A percentile compares a stretch with the other conserved stretches of the same genome.
Conservation (phyloP, 768 basidiomycete species). For the Wakefieldia striispora region DNA sequence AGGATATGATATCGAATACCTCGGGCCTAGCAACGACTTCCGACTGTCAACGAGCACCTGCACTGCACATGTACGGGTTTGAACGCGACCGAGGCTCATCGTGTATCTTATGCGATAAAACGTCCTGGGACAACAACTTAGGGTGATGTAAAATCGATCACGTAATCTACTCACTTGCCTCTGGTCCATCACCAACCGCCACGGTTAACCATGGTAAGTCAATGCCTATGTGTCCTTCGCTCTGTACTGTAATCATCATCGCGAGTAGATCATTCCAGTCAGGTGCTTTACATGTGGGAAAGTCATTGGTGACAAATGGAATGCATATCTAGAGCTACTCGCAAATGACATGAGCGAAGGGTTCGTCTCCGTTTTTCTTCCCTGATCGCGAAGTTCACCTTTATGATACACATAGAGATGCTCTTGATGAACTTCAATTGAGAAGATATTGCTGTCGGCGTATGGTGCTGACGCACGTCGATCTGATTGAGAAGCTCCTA, state of each 20-base stretch:
- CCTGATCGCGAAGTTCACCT: neutral
- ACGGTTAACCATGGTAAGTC: too few species aligned
- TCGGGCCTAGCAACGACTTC: too few species aligned
- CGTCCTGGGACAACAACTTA: too few species aligned
- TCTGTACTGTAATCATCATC: neutral
- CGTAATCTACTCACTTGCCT: too few species aligned
- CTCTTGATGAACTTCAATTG: constrained; percentile 83
- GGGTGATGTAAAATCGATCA: too few species aligned
- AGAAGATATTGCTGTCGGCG: constrained; percentile 95
- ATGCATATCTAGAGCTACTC: constrained; percentile 77
- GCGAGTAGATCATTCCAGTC: constrained; percentile 84
- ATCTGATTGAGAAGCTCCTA: constrained; percentile 93
- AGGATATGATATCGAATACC: too few species aligned
- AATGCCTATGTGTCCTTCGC: too few species aligned
- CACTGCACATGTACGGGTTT: too few species aligned
- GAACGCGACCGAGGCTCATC: too few species aligned
- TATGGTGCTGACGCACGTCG: constrained; percentile 97
- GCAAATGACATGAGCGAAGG: constrained; percentile 84
- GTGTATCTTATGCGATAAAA: too few species aligned
- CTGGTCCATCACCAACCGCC: too few species aligned
- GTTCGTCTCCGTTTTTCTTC: constrained; percentile 43
- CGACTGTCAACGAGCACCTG: too few species aligned
- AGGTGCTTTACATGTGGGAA: constrained; percentile 97
- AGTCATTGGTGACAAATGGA: constrained; percentile 97
- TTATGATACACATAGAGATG: constrained; percentile 55